Base-by-base conservation (phyloP, 495 filamentous ascomycete species). In the Aspergillus campestris region DNA sequence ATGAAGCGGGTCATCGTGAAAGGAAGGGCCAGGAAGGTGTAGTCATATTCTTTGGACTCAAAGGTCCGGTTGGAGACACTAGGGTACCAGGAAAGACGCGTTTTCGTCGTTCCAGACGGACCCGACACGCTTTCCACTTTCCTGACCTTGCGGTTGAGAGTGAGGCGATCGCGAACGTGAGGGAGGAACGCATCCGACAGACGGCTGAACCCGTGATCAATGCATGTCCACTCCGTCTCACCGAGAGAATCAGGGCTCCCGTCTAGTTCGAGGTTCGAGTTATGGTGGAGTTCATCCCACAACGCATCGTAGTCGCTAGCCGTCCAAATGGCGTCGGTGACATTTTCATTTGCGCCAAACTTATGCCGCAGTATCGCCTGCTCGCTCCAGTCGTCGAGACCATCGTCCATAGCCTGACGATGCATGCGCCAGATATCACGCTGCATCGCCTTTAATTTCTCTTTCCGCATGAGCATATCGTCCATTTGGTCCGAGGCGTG, bases 1-100 rank as follows among this genome's bases (percentile, higher is more conserved):
- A 55, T 56, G 43, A 59, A 56, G 34, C 59, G 53, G 8, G 52
- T 53, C 50, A 55, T 55, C 11, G 56, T 62, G 46, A 62, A 62
- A 14, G 59, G 59, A 0, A 51, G 50, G n/a, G 59, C 54, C 49
- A 58, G 57, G 44, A 62, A 53, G 8, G 52, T 56, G 41, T 62
- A 59, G 42, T 62, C 59, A 34, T 57, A 62, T 27, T 59, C 50
- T 36, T 46, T 51, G 7, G 45, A 48, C 34, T 62, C 45, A 32
- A 29, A 51, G 13, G 53, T 59, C 11, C 56, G 48, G 31, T 62
- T 56, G 7, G 38, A 47, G 29, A 51, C 38, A 15, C 36, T 44
- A 7, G 50, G 53, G 32, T 50, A 57, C 59, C 59, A 62, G 28
- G 55, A 61, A 2, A 61, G 38, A 13, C 46, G 45, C 7, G 53